phyloP scores from a whole-genome alignment of 176 grass and related monocot species.

The Bothriochloa decipiens region DNA sequence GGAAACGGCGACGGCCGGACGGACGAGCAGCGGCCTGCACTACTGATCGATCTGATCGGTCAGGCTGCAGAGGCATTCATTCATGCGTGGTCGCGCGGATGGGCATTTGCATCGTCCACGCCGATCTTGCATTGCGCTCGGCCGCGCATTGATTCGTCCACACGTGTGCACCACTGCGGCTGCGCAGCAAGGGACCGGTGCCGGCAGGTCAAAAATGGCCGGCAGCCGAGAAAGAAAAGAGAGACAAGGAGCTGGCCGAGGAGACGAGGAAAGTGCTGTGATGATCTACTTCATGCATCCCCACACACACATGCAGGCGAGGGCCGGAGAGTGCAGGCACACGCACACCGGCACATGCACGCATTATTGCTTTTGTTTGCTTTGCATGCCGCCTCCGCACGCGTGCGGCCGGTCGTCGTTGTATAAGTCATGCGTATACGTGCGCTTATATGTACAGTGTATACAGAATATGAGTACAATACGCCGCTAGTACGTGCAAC shows the following conservation, averaged over 20 bases:
- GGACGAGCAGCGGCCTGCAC: too few species aligned
- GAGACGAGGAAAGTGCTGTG: background rate
- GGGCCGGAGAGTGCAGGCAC: too few species aligned
- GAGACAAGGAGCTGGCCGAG: background rate
- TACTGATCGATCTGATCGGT: conserved; percentile 12
- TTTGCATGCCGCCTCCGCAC: background rate
- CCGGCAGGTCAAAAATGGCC: background rate
- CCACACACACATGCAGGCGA: too few species aligned
- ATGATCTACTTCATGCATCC: background rate
- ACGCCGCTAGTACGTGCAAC: too few species aligned
- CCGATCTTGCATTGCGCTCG: too few species aligned
- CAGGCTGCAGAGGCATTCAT: too few species aligned
- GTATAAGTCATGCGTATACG: too few species aligned
- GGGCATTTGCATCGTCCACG: too few species aligned
- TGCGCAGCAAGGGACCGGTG: background rate
- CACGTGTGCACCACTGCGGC: background rate
- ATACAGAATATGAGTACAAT: too few species aligned
- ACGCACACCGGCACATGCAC: background rate
- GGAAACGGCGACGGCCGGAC: background rate
- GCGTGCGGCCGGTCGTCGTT: too few species aligned
- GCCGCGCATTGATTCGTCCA: too few species aligned
- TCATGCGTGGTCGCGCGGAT: background rate
- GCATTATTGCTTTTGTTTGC: background rate
- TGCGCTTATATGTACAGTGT: too few species aligned
- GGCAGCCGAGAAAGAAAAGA: background rate